Conservation (phyloP, 73 alveolate genomes). For the Durusdinium trenchii region DNA sequence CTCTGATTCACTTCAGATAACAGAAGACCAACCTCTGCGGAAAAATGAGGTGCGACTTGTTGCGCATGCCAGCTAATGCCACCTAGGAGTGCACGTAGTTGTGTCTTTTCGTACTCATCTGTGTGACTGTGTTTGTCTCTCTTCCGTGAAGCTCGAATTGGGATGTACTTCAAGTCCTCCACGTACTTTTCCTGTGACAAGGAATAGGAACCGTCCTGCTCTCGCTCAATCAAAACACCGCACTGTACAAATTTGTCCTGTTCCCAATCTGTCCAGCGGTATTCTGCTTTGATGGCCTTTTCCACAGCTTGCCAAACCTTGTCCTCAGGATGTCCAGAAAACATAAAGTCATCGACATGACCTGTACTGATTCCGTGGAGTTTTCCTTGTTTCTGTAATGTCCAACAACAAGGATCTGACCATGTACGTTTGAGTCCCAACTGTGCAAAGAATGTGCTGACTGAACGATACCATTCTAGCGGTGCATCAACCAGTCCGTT, state of each 20-base stretch:
- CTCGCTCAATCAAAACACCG: neutral
- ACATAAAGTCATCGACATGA: conserved; percentile 27
- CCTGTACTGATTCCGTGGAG: neutral
- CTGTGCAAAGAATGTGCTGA: neutral
- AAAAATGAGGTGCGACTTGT: conserved; percentile 7
- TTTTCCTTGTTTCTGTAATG: neutral
- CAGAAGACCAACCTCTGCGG: neutral
- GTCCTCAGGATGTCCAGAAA: neutral
- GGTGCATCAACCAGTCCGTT: conserved; percentile 26
- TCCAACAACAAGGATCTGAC: neutral
- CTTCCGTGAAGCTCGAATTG: neutral
- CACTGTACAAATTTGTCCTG: neutral
- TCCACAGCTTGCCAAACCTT: neutral
- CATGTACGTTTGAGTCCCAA: neutral
- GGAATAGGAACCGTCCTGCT: neutral
- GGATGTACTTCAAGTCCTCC: neutral
- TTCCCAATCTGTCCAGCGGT: conserved; percentile 36
- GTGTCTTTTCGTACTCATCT: conserved; percentile 1
- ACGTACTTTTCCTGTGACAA: neutral
- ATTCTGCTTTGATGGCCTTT: neutral
- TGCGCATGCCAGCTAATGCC: conserved; percentile 30
- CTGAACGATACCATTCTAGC: neutral
- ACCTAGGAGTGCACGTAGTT: neutral
- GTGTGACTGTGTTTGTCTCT: neutral
- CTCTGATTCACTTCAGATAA: neutral